Conservation (phyloP, 306 rosid species). For the Dryas octopetala region DNA sequence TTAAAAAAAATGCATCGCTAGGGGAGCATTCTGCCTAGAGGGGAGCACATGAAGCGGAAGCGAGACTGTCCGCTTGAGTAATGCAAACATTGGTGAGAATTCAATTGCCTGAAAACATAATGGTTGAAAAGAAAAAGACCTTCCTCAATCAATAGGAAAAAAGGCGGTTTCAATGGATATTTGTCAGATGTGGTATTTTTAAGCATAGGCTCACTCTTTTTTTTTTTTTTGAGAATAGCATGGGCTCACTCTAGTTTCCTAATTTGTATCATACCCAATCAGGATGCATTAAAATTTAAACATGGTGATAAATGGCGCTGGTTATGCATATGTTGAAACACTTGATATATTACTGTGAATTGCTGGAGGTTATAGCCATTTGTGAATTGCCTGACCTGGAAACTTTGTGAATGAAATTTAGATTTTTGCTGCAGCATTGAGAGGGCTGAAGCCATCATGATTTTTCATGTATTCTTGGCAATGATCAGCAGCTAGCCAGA, state of each 20-base stretch:
- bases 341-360: neutral
- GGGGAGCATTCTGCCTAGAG: neutral
- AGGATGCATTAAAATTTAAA: neutral
- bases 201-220: neutral
- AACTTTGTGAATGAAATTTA: constrained; percentile 16
- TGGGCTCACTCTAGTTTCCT: neutral
- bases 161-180: neutral
- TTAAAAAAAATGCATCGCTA: neutral
- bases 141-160: neutral
- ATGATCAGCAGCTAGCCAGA: too few species aligned
- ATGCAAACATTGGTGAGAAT: constrained; percentile 16
- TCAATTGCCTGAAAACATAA: neutral
- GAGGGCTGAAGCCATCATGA: constrained; percentile 41
- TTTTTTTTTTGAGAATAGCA: neutral
- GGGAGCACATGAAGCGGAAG: neutral
- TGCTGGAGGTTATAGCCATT: neutral
- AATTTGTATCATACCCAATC: neutral
- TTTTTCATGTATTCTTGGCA: neutral
- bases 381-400: constrained; percentile 2
- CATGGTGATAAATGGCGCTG: neutral
- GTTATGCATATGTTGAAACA: neutral
- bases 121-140: neutral
- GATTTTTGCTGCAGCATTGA: constrained; percentile 54
- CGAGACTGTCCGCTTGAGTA: neutral
- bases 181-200: neutral